Evolutionary conservation across 495 filamentous ascomycete genomes (phyloP).

Genomic region (Xylaria nigripes): DNA sequence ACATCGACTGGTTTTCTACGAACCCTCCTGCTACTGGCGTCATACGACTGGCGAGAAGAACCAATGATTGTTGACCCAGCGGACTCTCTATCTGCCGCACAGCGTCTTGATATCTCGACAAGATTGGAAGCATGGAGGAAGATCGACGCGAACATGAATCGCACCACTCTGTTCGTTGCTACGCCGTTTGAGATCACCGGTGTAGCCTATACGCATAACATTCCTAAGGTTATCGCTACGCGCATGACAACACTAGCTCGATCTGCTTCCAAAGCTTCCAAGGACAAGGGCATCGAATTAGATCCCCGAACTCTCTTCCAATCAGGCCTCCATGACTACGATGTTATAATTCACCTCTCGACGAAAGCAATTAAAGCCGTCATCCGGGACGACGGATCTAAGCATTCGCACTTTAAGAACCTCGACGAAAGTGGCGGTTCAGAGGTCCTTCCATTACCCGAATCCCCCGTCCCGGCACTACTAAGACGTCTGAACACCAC

Average conservation of each 20-base stretch:
- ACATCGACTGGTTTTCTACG: constrained; percentile 75
- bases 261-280: constrained; percentile 55
- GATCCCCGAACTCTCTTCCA: constrained; percentile 59
- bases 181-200: constrained; percentile 71
- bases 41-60: constrained; percentile 85
- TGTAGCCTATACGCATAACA: constrained; percentile 63
- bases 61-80: constrained; percentile 72
- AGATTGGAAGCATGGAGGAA: constrained; percentile 73
- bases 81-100: constrained; percentile 44
- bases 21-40: constrained; percentile 64
- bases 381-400: constrained; percentile 17
- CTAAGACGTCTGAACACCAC: constrained; percentile 51
- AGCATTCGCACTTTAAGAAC: constrained; percentile 61
- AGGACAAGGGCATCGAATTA: constrained; percentile 48
- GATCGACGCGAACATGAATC: constrained; percentile 82
- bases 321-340: constrained; percentile 62
- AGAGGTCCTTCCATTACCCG: constrained; percentile 34
- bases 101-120: constrained; percentile 54
- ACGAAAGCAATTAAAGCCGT: constrained; percentile 37
- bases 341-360: constrained; percentile 71
- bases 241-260: constrained; percentile 75
- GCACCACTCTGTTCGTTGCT: constrained; percentile 70
- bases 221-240: constrained; percentile 73
- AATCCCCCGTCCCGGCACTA: constrained; percentile 44
- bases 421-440: constrained; percentile 39